Evolutionary conservation across 2,329 filamentous ascomycete species (phyloP), one percentile per base, ranked within the genome.

Genomic region (Fusarium citri): DNA sequence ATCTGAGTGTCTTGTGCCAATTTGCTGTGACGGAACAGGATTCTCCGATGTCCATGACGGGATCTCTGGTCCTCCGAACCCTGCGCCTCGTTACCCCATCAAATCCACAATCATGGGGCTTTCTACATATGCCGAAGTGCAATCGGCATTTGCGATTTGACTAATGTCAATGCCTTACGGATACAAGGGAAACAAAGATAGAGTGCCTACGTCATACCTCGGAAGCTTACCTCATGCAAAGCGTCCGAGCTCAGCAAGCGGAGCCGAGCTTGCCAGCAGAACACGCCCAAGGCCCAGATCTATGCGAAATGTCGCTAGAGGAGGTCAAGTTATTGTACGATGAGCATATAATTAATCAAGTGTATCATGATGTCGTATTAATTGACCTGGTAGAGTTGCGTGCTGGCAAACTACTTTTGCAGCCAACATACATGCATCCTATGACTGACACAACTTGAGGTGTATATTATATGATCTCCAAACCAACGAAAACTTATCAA

Each of bases 1-100:
- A 4, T 4, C 18, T 11, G 5, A 9, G 1, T 37, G 18, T n/a
- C 6, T n/a, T n/a, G 18, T 10, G 9, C 10, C 1, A 10, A 12
- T 37, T 6, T 7, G 9, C 18, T 37, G 10, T 37, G 34, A n/a
- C 10, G 6, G 34, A 5, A 7, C 10, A 11, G 16, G 10, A 6
- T n/a, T n/a, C 34, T 37, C 34, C 34, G 18, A n/a, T n/a, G 1
- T n/a, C 10, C 3, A 37, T 37, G 18, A n/a, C 3, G 34, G 34
- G 10, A n/a, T 18, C 8, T n/a, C 18, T n/a, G 5, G 9, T 11
- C 34, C 10, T 37, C 10, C 9, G 6, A 37, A 11, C 31, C 20
- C 12, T 7, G 23, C 11, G 18, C 8, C 25, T n/a, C 18, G 6
- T 12, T 41, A 3, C 14, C 23, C 6, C 49, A 20, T 16, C 4